Conservation (phyloP, 805 yeast species). For the Grigorovia transvaalensis region DNA sequence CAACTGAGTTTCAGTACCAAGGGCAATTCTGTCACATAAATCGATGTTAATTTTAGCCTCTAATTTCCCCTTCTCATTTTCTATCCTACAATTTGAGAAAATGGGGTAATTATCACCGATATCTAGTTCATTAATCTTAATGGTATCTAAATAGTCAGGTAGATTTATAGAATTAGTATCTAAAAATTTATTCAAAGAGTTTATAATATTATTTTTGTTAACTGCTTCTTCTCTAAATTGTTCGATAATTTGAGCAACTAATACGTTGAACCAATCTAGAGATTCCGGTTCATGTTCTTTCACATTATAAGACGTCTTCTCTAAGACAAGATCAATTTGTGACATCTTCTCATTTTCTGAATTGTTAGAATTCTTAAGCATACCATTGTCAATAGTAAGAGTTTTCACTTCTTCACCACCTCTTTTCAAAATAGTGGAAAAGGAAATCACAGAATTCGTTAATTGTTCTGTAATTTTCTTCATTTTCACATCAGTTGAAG, state of each 20-base stretch:
- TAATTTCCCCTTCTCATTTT: constrained; percentile 39
- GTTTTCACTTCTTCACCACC: constrained; percentile 16
- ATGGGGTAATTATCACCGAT: constrained; percentile 94
- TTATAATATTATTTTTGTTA: constrained; percentile 71
- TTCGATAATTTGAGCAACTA: constrained; percentile 81
- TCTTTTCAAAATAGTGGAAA: constrained; percentile 18
- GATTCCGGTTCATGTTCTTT: constrained; percentile 81
- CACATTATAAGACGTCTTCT: constrained; percentile 88
- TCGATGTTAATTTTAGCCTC: constrained; percentile 91
- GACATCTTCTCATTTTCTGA: constrained; percentile 13
- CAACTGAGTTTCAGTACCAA: constrained; percentile 75
- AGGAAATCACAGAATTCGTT: not conserved
- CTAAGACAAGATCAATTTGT: constrained; percentile 48
- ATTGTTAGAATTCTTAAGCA: constrained; percentile 12
- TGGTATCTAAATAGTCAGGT: constrained; percentile 73
- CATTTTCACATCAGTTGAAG: not conserved
- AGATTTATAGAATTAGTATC: constrained; percentile 33
- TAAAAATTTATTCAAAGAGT: constrained; percentile 61
- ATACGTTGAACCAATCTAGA: constrained; percentile 92
- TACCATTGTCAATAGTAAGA: constrained; percentile 1
- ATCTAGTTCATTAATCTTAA: constrained; percentile 73
- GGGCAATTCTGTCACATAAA: constrained; percentile 72
- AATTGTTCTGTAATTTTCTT: not conserved
- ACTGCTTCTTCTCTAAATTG: constrained; percentile 87
- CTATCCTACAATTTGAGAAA: constrained; percentile 82